Percentiles rank a stretch among this genome's conserved stretches.
Evolutionary conservation across 768 basidiomycete genomes (phyloP).

Genomic region (Termitomyces sp.): DNA sequence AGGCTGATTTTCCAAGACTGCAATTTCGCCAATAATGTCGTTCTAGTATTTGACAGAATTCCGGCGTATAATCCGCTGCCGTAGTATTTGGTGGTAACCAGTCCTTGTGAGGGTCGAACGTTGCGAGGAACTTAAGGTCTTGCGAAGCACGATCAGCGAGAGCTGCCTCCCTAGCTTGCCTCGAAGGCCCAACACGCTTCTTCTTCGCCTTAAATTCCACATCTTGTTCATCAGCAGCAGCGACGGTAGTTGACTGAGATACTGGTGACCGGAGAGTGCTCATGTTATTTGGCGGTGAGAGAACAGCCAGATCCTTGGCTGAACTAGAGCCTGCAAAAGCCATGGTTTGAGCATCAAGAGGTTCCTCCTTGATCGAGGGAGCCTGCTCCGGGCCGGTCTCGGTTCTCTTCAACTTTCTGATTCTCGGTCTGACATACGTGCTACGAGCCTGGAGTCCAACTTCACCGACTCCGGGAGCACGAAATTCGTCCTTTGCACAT

Average conservation of each 20-base stretch:
- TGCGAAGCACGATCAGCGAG: slow-evolving; percentile 40
- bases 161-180: slow-evolving; percentile 43
- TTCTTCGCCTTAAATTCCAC: slow-evolving; percentile 28
- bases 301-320: slow-evolving; percentile 13
- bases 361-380: slow-evolving; percentile 43
- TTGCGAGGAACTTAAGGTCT: slow-evolving; percentile 54
- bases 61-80: slow-evolving; percentile 75
- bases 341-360: slow-evolving; percentile 25
- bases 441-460: slow-evolving; percentile 48
- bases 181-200: slow-evolving; percentile 31
- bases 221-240: slow-evolving; percentile 7
- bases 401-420: slow-evolving; percentile 36
- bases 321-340: slow-evolving; percentile 18
- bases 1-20: slow-evolving; percentile 82
- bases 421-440: slow-evolving; percentile 24
- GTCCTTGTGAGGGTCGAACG: slow-evolving; percentile 64
- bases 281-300: slow-evolving; percentile 38
- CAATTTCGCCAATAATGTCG: slow-evolving; percentile 90
- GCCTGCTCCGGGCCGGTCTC: slow-evolving; percentile 34
- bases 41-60: slow-evolving; percentile 85
- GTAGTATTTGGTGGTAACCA: slow-evolving; percentile 80
- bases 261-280: slow-evolving; percentile 23
- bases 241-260: slow-evolving; percentile 15
- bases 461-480: slow-evolving; percentile 68
- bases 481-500: slow-evolving; percentile 63